phyloP scores from a whole-genome alignment of 371 early-diverging fungal genomes.

The Coemansia sp. region DNA sequence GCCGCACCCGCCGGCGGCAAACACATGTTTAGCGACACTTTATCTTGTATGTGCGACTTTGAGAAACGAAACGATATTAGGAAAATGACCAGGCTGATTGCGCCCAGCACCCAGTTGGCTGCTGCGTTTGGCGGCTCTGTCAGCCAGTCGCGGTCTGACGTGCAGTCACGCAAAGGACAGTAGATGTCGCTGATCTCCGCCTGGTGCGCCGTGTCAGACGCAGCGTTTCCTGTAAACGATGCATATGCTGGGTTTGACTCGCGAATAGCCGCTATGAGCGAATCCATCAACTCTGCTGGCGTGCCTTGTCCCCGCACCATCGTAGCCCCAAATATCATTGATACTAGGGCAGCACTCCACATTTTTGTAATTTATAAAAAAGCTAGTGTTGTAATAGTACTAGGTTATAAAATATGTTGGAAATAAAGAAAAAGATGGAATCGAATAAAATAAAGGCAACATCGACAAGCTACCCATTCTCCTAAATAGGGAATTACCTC shows the following conservation, averaged over 20 bases:
- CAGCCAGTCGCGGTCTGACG: constrained; percentile 21
- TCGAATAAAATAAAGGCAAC: not conserved
- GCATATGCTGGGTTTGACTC: not conserved
- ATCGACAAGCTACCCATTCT: not conserved
- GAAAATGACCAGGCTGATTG: not conserved
- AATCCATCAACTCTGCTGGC: not conserved
- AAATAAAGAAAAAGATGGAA: not conserved
- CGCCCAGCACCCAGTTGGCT: constrained; percentile 15
- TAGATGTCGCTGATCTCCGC: not conserved
- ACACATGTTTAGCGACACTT: not conserved
- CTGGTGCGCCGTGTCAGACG: not conserved
- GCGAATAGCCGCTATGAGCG: not conserved
- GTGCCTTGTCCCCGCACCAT: not conserved
- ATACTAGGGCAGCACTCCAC: not conserved
- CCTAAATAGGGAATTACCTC: too few relatives aligned
- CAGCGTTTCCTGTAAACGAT: too few relatives aligned
- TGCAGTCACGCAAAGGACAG: constrained; percentile 3
- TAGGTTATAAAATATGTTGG: not conserved
- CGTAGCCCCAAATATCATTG: not conserved
- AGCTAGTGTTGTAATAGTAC: not conserved
- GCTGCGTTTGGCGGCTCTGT: constrained; percentile 10
- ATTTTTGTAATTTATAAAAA: not conserved
- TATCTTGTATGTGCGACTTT: not conserved
- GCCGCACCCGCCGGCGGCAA: constrained; percentile 6
- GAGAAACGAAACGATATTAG: not conserved